Evolutionary conservation across 164 flowering plant genomes (phyloP).

Genomic region (Vitis labrusca): DNA sequence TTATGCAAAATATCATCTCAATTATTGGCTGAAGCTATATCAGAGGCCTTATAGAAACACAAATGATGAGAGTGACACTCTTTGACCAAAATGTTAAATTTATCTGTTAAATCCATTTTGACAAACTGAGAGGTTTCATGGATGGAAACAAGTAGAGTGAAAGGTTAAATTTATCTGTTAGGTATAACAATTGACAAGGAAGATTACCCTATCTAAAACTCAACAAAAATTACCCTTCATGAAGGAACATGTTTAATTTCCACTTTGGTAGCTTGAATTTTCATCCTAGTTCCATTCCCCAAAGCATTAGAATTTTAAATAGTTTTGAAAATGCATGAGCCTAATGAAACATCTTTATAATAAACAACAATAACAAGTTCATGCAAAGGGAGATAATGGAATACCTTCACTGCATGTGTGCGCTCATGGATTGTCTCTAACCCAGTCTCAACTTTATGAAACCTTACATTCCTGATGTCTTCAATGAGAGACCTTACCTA

Average conservation of each 20-base stretch:
- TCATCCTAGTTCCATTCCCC: too few species aligned
- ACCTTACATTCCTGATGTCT: slow-evolving; percentile 84
- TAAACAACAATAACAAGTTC: not conserved
- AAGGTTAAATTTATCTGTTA: too few species aligned
- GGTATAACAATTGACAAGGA: too few species aligned
- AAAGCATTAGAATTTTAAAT: too few species aligned
- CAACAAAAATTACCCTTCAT: too few species aligned
- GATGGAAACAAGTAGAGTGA: too few species aligned
- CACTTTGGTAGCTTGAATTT: too few species aligned
- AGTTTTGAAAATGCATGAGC: not conserved
- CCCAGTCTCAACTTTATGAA: slow-evolving; percentile 81
- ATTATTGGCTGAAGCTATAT: not conserved
- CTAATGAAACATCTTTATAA: not conserved
- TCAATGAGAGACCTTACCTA: slow-evolving; percentile 88
- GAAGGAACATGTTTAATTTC: not conserved
- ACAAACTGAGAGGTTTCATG: too few species aligned
- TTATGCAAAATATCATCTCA: not conserved
- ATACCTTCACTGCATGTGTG: slow-evolving; percentile 84
- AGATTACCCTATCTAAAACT: too few species aligned
- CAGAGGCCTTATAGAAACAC: not conserved
- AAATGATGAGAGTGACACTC: not conserved
- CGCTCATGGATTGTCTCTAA: slow-evolving; percentile 71
- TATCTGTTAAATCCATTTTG: too few species aligned
- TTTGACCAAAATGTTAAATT: not conserved
- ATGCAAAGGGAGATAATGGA: not conserved